Percentiles rank a stretch among this genome's conserved stretches.
Evolutionary conservation across 2,329 filamentous ascomycete species (phyloP).

Genomic region (Aspergillus sp.): DNA sequence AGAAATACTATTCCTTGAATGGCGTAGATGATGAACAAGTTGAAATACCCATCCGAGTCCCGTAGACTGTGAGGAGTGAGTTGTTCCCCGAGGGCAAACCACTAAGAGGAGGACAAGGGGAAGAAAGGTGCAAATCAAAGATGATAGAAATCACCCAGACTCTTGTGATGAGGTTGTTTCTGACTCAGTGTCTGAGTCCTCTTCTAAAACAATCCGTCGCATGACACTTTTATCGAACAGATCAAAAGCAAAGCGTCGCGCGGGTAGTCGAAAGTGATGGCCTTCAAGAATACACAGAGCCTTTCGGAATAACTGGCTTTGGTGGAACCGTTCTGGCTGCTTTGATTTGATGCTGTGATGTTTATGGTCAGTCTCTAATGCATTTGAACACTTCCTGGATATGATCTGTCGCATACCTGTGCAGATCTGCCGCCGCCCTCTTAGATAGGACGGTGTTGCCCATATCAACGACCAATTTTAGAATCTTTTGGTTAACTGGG

Average conservation of each 20-base stretch:
- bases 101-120: too few species aligned
- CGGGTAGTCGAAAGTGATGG: constrained; percentile 82
- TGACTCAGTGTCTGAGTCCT: constrained; percentile 48
- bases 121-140: too few species aligned
- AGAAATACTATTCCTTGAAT: too few species aligned
- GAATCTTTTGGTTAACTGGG: constrained; percentile 64
- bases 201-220: constrained; percentile 75
- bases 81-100: too few species aligned
- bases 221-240: constrained; percentile 89
- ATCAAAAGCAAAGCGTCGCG: constrained; percentile 86
- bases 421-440: constrained; percentile 75
- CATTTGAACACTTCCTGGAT: too few species aligned
- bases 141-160: constrained; percentile 2
- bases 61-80: too few species aligned
- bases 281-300: constrained; percentile 80
- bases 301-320: constrained; percentile 74
- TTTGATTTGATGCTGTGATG: constrained; percentile 64
- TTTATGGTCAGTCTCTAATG: too few species aligned
- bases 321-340: constrained; percentile 69
- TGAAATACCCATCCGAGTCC: too few species aligned
- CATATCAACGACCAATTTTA: constrained; percentile 80
- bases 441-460: constrained; percentile 92
- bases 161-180: constrained; percentile 25
- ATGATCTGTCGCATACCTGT: constrained; percentile 39
- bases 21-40: too few species aligned